A percentile compares a stretch with the other conserved stretches of the same genome.
Evolutionary conservation across 2,329 filamentous ascomycete genomes (phyloP).

Genomic region (Coniella lustricola): DNA sequence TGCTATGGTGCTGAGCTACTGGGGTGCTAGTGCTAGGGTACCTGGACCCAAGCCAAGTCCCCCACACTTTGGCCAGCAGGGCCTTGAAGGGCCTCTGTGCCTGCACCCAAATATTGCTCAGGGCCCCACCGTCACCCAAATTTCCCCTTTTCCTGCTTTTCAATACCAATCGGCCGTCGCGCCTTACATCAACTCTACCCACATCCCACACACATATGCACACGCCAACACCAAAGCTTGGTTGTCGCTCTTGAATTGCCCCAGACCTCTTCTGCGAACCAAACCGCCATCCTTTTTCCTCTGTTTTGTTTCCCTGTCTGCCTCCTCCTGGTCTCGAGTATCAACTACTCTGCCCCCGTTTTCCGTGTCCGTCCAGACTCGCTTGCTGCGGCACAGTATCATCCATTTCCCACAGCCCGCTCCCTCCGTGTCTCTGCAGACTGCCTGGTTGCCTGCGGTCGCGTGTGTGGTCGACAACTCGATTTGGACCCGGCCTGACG

Average conservation of each 20-base stretch:
- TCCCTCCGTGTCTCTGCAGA: background rate
- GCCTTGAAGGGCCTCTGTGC: too few relatives aligned
- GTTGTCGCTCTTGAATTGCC: background rate
- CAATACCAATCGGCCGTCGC: background rate
- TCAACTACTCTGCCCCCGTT: background rate
- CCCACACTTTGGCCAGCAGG: background rate
- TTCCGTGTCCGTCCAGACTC: background rate
- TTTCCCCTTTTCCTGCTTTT: slow-evolving; percentile 5
- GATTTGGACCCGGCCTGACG: slow-evolving; percentile 1
- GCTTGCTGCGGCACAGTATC: too few relatives aligned
- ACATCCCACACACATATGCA: background rate
- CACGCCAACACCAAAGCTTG: background rate
- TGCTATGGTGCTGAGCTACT: too few relatives aligned
- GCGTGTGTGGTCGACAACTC: slow-evolving; percentile 3
- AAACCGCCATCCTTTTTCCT: background rate
- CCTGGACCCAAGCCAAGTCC: too few relatives aligned
- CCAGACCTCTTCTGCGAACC: background rate
- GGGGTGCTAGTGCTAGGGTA: too few relatives aligned
- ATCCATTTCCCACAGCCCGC: too few relatives aligned
- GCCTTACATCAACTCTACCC: slow-evolving; percentile 3
- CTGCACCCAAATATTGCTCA: background rate
- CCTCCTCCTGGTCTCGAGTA: background rate
- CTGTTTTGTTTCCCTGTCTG: background rate
- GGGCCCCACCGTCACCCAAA: background rate
- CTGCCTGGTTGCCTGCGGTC: background rate